Evolutionary conservation across 306 rosid species (phyloP).

Genomic region (Inga leiocalycina): DNA sequence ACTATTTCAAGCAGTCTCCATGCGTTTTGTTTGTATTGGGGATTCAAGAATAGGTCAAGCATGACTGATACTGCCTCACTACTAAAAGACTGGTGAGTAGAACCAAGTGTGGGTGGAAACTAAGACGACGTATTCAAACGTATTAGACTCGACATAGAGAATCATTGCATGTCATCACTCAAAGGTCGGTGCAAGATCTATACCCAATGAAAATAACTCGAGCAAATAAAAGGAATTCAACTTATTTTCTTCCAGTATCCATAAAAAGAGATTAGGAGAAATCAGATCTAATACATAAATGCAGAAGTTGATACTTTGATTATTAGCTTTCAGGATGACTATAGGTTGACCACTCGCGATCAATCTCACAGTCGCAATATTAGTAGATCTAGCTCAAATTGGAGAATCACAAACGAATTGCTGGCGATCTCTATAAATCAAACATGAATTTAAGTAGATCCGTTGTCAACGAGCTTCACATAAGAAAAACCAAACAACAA

Average conservation of each 20-base stretch:
- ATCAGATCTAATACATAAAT: constrained; percentile 47
- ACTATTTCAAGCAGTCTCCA: background rate
- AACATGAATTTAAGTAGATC: constrained; percentile 44
- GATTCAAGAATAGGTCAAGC: constrained; percentile 9
- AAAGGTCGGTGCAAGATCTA: constrained; percentile 4
- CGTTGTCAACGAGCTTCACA: constrained; percentile 19
- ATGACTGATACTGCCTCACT: background rate
- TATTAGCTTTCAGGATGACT: constrained; percentile 12
- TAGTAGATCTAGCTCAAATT: constrained; percentile 45
- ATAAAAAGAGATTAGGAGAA: background rate
- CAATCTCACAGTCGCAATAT: constrained; percentile 2
- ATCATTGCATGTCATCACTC: background rate
- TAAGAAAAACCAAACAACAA: constrained; percentile 3
- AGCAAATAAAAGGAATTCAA: background rate
- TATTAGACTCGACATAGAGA: background rate
- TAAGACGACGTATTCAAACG: background rate
- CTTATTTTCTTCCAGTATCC: constrained; percentile 22
- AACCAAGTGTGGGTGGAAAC: background rate
- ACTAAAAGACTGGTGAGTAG: background rate
- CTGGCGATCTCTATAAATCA: constrained; percentile 11
- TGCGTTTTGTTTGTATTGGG: background rate
- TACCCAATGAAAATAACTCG: constrained; percentile 2
- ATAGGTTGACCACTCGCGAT: constrained; percentile 32
- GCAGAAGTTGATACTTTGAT: constrained; percentile 20
- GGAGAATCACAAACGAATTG: constrained; percentile 2